Conservation (phyloP, 768 basidiomycete species). For the Sarcodon sp. region DNA sequence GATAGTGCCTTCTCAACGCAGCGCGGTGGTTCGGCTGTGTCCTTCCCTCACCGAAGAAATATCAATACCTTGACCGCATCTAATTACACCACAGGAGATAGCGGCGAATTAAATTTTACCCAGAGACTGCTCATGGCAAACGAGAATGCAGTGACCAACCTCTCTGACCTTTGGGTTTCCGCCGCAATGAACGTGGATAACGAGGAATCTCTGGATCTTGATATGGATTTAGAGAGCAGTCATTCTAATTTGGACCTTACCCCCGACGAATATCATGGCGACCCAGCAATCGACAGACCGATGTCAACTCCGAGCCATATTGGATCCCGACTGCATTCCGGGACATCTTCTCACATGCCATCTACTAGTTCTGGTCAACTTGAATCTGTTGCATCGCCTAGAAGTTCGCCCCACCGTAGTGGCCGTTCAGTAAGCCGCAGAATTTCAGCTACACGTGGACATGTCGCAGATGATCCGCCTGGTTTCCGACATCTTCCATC, state of each 20-base stretch:
- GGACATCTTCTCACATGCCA: background rate
- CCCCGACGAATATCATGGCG: too few species aligned
- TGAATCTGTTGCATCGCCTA: slow-evolving; percentile 8
- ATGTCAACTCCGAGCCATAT: too few species aligned
- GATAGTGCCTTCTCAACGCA: slow-evolving; percentile 16
- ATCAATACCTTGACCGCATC: slow-evolving; percentile 29
- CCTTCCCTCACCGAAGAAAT: slow-evolving; percentile 36
- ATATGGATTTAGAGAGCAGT: slow-evolving; percentile 20
- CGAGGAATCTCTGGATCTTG: slow-evolving; percentile 50
- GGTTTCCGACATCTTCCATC: slow-evolving; percentile 40
- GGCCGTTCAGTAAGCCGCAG: slow-evolving; percentile 9
- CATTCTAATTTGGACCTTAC: background rate
- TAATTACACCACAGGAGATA: slow-evolving; percentile 25
- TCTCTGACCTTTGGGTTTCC: slow-evolving; percentile 96
- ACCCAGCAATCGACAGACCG: too few species aligned
- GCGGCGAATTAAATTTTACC: slow-evolving; percentile 68
- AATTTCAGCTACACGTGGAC: slow-evolving; percentile 5
- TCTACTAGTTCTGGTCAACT: background rate
- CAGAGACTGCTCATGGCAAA: slow-evolving; percentile 86
- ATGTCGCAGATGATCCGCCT: slow-evolving; percentile 7
- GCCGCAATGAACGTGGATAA: slow-evolving; percentile 93
- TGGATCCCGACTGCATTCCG: too few species aligned
- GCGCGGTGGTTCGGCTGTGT: slow-evolving; percentile 41
- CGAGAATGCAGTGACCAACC: slow-evolving; percentile 87
- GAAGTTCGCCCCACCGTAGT: slow-evolving; percentile 20